Evolutionary conservation across 2,329 filamentous ascomycete genomes (phyloP).

Genomic region (Colletotrichum navitas): DNA sequence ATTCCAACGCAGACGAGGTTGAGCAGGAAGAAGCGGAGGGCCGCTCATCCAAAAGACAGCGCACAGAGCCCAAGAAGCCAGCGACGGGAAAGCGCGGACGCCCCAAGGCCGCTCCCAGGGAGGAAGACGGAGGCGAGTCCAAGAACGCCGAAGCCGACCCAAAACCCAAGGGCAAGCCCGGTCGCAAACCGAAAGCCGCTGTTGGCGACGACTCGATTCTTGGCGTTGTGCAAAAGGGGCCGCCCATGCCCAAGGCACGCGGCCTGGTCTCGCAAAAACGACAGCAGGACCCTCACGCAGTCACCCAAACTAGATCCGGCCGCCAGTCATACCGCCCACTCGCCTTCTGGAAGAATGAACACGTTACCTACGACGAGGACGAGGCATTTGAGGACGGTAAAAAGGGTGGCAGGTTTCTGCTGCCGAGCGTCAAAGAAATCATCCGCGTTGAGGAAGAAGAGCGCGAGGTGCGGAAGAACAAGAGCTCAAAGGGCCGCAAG

Average conservation of each 20-base stretch:
- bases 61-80: constrained; percentile 41
- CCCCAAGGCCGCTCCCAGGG: constrained; percentile 43
- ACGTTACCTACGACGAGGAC: constrained; percentile 75
- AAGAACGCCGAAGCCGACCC: constrained; percentile 42
- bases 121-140: constrained; percentile 42
- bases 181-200: constrained; percentile 55
- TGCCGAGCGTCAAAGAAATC: constrained; percentile 81
- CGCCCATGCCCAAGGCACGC: constrained; percentile 67
- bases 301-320: constrained; percentile 78
- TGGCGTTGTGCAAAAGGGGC: constrained; percentile 64
- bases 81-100: constrained; percentile 44
- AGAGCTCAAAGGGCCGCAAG: constrained; percentile 46
- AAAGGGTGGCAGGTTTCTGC: constrained; percentile 62
- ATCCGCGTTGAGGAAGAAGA: constrained; percentile 77
- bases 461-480: constrained; percentile 46
- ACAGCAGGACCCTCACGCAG: constrained; percentile 62
- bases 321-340: constrained; percentile 83
- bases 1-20: constrained; percentile 27
- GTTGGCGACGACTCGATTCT: constrained; percentile 59
- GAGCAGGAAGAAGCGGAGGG: constrained; percentile 41
- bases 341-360: constrained; percentile 89
- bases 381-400: constrained; percentile 60
- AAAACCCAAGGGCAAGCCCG: constrained; percentile 47
- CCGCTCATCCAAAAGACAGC: constrained; percentile 41
- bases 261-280: constrained; percentile 66